phyloP scores from a whole-genome alignment of 2,329 filamentous ascomycete genomes.

The Periconia sp. region DNA sequence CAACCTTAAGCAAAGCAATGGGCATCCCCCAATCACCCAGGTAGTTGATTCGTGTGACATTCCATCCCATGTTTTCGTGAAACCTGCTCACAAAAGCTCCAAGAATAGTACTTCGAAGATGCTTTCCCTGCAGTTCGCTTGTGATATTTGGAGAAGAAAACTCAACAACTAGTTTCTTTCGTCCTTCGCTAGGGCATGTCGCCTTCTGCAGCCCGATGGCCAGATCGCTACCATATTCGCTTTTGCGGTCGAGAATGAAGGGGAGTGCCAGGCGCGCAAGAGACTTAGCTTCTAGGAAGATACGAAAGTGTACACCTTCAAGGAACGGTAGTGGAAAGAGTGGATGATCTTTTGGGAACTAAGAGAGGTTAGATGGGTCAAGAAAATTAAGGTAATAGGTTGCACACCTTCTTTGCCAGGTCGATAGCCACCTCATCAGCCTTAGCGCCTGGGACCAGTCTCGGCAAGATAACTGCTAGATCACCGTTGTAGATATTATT shows the following conservation, averaged over 20 bases:
- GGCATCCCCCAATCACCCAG: slow-evolving; percentile 73
- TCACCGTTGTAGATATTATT: slow-evolving; percentile 41
- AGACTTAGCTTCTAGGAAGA: slow-evolving; percentile 68
- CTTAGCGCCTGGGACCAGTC: slow-evolving; percentile 30
- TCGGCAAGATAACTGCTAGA: slow-evolving; percentile 32
- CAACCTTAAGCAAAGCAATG: slow-evolving; percentile 67
- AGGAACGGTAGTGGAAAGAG: slow-evolving; percentile 68
- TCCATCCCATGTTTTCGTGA: slow-evolving; percentile 65
- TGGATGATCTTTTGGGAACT: slow-evolving; percentile 72
- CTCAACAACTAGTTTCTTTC: slow-evolving; percentile 68
- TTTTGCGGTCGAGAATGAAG: slow-evolving; percentile 62
- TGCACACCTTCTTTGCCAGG: slow-evolving; percentile 29
- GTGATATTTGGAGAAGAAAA: slow-evolving; percentile 79
- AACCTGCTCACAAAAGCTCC: slow-evolving; percentile 67
- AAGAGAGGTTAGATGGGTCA: neutral
- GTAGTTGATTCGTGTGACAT: slow-evolving; percentile 69
- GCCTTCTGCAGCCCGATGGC: slow-evolving; percentile 57
- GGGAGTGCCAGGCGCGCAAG: slow-evolving; percentile 67
- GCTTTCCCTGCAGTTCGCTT: slow-evolving; percentile 71
- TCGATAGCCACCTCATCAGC: slow-evolving; percentile 18
- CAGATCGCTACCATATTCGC: slow-evolving; percentile 61
- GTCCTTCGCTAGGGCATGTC: slow-evolving; percentile 55
- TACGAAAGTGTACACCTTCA: slow-evolving; percentile 69
- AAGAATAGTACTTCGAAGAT: slow-evolving; percentile 71
- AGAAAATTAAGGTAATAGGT: neutral